These are phyloP conservation scores for Setaria viridis DNA, from an alignment of 202 grass and related monocot species.

Conservation along the genomic window DNA sequence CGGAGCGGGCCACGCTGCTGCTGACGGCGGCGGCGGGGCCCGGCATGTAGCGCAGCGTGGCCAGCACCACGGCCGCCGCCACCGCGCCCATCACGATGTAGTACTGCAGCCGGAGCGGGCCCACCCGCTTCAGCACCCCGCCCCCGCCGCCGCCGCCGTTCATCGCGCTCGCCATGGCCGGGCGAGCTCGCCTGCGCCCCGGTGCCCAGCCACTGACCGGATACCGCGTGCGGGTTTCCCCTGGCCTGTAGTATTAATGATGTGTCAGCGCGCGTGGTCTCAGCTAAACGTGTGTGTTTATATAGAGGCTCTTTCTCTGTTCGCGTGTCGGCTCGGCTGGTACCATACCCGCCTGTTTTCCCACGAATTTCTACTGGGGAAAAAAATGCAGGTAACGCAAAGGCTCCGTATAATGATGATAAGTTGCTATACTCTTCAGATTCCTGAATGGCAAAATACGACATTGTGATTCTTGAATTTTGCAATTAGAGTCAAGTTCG, in stretches of 20 bases:
- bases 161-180: slow-evolving; percentile 46
- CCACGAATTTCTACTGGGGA: too few species aligned
- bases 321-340: background rate
- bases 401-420: too few species aligned
- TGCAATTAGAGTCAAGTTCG: too few species aligned
- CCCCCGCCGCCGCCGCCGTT: slow-evolving; percentile 22
- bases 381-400: too few species aligned
- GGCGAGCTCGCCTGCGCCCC: background rate
- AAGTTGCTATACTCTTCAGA: too few species aligned
- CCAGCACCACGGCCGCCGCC: slow-evolving; percentile 50
- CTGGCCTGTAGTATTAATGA: background rate
- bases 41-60: slow-evolving; percentile 58
- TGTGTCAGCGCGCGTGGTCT: background rate
- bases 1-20: background rate
- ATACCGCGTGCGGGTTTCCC: background rate
- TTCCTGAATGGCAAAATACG: too few species aligned
- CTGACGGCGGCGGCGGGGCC: background rate
- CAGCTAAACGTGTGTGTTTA: background rate
- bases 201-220: background rate
- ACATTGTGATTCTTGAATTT: too few species aligned
- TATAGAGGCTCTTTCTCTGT: background rate
- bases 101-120: slow-evolving; percentile 53
- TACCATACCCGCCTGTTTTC: background rate
- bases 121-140: slow-evolving; percentile 36
- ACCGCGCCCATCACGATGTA: slow-evolving; percentile 67